A percentile compares a stretch with the other conserved stretches of the same genome.
phyloP scores from a whole-genome alignment of 805 yeast genomes.

The Candida orba region DNA sequence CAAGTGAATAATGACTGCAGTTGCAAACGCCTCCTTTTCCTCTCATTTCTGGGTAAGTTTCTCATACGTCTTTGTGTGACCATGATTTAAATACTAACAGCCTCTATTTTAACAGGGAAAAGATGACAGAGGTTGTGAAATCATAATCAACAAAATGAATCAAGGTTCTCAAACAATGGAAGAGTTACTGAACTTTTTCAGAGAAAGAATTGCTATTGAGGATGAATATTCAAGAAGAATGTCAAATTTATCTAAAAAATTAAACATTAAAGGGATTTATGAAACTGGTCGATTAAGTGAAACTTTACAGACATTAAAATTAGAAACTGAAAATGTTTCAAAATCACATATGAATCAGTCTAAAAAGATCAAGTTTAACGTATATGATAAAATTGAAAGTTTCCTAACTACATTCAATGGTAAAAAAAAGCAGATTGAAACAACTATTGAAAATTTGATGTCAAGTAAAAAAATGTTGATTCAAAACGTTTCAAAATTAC shows the following conservation, averaged over 20 bases:
- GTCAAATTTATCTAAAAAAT: conserved; percentile 40
- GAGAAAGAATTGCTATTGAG: conserved; percentile 56
- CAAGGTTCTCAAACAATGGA: conserved; percentile 54
- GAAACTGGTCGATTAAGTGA: conserved; percentile 55
- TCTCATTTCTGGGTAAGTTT: conserved; percentile 41
- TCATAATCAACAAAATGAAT: conserved; percentile 49
- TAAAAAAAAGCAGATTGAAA: conserved; percentile 49
- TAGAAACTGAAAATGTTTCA: conserved; percentile 54
- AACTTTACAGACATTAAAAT: conserved; percentile 50
- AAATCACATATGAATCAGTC: conserved; percentile 48
- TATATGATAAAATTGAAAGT: conserved; percentile 44
- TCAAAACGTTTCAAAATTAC: conserved; percentile 30
- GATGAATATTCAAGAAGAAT: conserved; percentile 62
- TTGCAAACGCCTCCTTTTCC: conserved; percentile 27
- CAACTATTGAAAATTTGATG: conserved; percentile 47
- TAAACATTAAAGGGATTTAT: conserved; percentile 38
- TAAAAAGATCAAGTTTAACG: conserved; percentile 41
- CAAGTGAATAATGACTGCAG: conserved; percentile 6
- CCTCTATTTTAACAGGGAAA: conserved; percentile 45
- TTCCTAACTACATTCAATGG: conserved; percentile 46
- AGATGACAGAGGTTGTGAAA: conserved; percentile 53
- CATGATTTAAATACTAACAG: background rate
- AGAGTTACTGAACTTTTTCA: conserved; percentile 40
- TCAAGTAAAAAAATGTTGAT: conserved; percentile 35
- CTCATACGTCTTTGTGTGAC: background rate